These are phyloP conservation scores for Purpureocillium lavendulum DNA, from an alignment of 2,329 filamentous ascomycete species.

Conservation along the genomic window DNA sequence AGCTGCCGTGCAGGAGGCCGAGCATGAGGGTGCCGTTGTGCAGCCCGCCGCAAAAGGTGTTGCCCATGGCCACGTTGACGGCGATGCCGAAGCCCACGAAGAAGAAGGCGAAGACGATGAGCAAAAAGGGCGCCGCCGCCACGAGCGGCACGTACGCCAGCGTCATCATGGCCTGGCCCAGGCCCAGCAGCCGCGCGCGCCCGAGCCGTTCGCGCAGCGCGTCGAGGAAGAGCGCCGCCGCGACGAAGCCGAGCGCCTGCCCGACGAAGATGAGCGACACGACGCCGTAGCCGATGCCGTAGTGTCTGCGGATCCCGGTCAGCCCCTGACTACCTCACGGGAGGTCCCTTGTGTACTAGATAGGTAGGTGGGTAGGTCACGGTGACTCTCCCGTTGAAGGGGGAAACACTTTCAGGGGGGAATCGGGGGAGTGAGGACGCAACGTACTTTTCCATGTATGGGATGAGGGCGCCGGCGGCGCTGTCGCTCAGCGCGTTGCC, in stretches of 20 bases:
- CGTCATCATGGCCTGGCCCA: slow-evolving; percentile 48
- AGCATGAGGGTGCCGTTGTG: slow-evolving; percentile 45
- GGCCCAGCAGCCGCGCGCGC: slow-evolving; percentile 52
- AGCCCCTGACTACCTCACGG: neutral
- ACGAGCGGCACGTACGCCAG: slow-evolving; percentile 58
- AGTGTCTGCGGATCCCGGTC: slow-evolving; percentile 36
- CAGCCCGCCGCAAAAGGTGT: slow-evolving; percentile 50
- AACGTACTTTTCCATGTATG: slow-evolving; percentile 68
- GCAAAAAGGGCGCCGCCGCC: slow-evolving; percentile 60
- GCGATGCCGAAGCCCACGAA: slow-evolving; percentile 53
- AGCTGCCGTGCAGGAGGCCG: slow-evolving; percentile 59
- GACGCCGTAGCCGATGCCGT: slow-evolving; percentile 66
- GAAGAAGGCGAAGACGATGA: slow-evolving; percentile 61
- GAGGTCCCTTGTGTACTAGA: too few relatives aligned
- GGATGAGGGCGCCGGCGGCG: slow-evolving; percentile 69
- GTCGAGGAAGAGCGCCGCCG: slow-evolving; percentile 63
- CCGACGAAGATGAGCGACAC: slow-evolving; percentile 78
- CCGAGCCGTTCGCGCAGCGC: slow-evolving; percentile 54
- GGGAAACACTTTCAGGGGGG: too few relatives aligned
- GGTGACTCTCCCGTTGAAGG: too few relatives aligned
- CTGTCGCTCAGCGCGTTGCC: slow-evolving; percentile 67
- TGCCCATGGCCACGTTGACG: slow-evolving; percentile 47
- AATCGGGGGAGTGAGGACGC: too few relatives aligned
- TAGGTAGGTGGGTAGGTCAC: too few relatives aligned
- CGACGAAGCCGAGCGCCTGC: slow-evolving; percentile 69